These are phyloP conservation scores for Pichia kluyveri DNA, from an alignment of 805 yeast genomes.

Conservation along the genomic window DNA sequence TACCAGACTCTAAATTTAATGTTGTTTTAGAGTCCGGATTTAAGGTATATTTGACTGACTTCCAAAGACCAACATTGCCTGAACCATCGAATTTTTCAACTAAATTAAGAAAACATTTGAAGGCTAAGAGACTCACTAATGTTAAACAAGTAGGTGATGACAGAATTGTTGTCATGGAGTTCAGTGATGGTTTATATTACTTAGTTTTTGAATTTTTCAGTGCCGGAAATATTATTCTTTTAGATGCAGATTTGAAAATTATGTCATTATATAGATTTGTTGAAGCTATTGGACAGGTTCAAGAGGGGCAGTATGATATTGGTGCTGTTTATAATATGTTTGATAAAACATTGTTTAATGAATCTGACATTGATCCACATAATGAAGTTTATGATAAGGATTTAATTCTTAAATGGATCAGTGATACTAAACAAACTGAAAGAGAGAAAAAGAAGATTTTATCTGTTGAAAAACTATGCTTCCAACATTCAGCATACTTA, in stretches of 20 bases:
- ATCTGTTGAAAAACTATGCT: constrained; percentile 62
- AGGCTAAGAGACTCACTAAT: constrained; percentile 65
- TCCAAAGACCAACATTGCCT: constrained; percentile 70
- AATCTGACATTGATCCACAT: constrained; percentile 1
- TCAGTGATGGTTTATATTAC: constrained; percentile 72
- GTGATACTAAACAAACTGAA: constrained; percentile 22
- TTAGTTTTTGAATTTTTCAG: constrained; percentile 87
- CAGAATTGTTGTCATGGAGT: constrained; percentile 74
- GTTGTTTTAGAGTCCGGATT: constrained; percentile 82
- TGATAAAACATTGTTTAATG: constrained; percentile 38
- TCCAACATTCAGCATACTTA: constrained; percentile 60
- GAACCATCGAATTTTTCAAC: constrained; percentile 80
- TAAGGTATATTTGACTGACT: constrained; percentile 69
- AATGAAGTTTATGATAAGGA: constrained; percentile 20
- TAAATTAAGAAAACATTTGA: constrained; percentile 79
- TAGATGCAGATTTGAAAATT: constrained; percentile 62
- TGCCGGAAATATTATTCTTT: constrained; percentile 81
- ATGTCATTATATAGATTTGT: constrained; percentile 72
- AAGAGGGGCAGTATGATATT: constrained; percentile 59
- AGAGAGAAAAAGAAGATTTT: constrained; percentile 37
- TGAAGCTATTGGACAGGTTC: constrained; percentile 42
- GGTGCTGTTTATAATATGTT: constrained; percentile 64
- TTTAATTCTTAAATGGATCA: constrained; percentile 32
- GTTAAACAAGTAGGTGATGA: constrained; percentile 71
- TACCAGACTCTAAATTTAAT: constrained; percentile 72